Evolutionary conservation across 331 rosid species (phyloP), one percentile per base, ranked within the genome.

Genomic region (Erythrophleum ivorense): DNA sequence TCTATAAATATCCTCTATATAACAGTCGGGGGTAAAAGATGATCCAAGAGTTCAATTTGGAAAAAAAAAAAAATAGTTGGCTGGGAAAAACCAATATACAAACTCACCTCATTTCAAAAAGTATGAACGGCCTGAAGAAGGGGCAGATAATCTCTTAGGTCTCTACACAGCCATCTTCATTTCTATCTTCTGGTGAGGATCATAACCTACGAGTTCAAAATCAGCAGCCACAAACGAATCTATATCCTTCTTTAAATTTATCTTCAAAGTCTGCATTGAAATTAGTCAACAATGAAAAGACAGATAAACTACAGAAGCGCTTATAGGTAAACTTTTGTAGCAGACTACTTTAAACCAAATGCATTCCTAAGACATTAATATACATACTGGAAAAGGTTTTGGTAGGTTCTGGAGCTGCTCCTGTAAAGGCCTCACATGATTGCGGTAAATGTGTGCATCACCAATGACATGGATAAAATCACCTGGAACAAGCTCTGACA

Each of bases 361-460:
- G 69, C 75, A 54, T 60, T 62, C 57, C 50, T 0, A 74, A 19
- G 75, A 78, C 83, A 76, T 58, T 14, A 24, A n/a, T 71, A 13
- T 60, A 9, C 94, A 76, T 89, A 96, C 99, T 12, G 99, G 98
- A 88, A 93, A 92, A 67, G 99, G 99, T 87, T 89, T 96, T 14
- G 99, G 99, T 78, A 70, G 86, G 66, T 94, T 94, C 89, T 88
- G 92, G 72, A 94, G 97, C 91, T 92, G 99, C 81, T 94, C 98
- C 88, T 91, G 91, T 88, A 96, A 82, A 72, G 99, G 99, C 79
- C 92, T 87, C 82, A 96, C 94, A 60, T 96, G 99, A 85, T 88
- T 96, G 84, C 94, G 97, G 84, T 96, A 96, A 85, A 96, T 91
- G 89, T 96, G 99, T 69, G 98, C 91, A 81, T 96, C 99, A 80